Evolutionary conservation across 306 rosid species (phyloP), one percentile per base, ranked within the genome.

Genomic region (Chamaecrista fasciculata): DNA sequence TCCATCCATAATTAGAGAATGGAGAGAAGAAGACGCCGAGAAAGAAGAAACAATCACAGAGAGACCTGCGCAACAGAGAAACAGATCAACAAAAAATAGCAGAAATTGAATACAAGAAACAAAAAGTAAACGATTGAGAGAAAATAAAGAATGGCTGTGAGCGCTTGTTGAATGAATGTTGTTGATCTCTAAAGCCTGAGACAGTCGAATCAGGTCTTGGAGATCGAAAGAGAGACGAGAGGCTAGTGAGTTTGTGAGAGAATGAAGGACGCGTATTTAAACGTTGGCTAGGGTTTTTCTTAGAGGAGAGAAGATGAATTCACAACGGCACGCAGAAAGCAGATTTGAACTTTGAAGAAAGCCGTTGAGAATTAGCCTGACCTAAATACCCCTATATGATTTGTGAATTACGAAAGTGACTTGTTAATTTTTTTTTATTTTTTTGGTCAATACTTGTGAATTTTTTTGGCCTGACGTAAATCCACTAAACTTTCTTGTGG

Each of bases 1-100:
- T 71, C 69, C 34, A 65, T 65, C 81, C 76, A 77, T 66, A 28
- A 59, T 23, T 8, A 11, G 33, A 21, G 66, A 61, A 10, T 20
- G 51, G 5, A 18, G 21, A 46, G 53, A 47, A 37, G 49, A 37
- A 61, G 20, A 26, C 33, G 19, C 49, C 28, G 39, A 61, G 49
- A 36, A 37, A 39, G 31, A 3, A 37, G 31, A 12, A 20, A 24
- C 46, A 51, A 24, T n/a, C 33, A 24, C 28, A 51, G 8, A 3
- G 33, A 51, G 24, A 31, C 52, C 58, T 51, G 58, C 58, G 24
- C 21, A 51, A 11, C 33, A 21, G 7, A 8, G 33, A 51, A 51
- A 10, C 2, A 14, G 33, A 28, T 25, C 1, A 55, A 28, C 1
- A 55, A 28, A 55, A 55, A 55, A 26, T 55, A 14, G 62, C 4